Evolutionary conservation across 345 rosid genomes (phyloP), one percentile per base, ranked within the genome.

Genomic region (Turritis glabra): DNA sequence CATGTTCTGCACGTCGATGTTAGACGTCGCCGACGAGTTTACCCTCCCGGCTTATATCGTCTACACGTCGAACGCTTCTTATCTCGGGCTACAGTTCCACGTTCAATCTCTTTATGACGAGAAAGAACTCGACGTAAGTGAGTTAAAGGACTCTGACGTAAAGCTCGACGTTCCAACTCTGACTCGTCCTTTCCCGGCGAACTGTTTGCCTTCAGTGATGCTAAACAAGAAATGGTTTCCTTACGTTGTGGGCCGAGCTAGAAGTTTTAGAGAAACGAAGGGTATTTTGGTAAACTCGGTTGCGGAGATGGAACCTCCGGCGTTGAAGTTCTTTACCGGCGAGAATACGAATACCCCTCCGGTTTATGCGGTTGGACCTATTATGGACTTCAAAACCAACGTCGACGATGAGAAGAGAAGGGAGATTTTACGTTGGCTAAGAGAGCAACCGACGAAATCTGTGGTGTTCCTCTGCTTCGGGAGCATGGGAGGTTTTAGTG

Each of bases 401-500:
- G 60, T 12, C 6, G 25, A 43, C 0, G 72, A 40, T 3, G 57
- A n/a, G 25, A 52, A 22, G 55, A 37, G 3, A 2, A 25, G 7
- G 2, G 80, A 84, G 15, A 82, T 83, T 40, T 10, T 83, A 25
- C 12, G 27, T 8, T 87, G 92, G 96, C 79, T 87, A 14, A 82
- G 81, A 57, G 63, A 73, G 37, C 90, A 87, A 12, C 88, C 92
- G 1, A 41, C 21, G 1, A 50, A 53, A 1, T 84, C 89, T 5
- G 92, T 84, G 13, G 85, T 86, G 64, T 87, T 87, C 70, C 71
- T 89, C 21, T 89, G 89, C 72, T 89, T 89, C 40, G 88, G 95
- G 35, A 87, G 92, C 85, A 46, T 26, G 76, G 92, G 92, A 46
- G 65, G 85, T 61, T 89, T 89, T 22, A 41, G 9, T 27, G 82